A percentile compares a stretch with the other conserved stretches of the same genome.
Evolutionary conservation across 768 basidiomycete species (phyloP).

Genomic region (Xerocomus brunneocitrinus): DNA sequence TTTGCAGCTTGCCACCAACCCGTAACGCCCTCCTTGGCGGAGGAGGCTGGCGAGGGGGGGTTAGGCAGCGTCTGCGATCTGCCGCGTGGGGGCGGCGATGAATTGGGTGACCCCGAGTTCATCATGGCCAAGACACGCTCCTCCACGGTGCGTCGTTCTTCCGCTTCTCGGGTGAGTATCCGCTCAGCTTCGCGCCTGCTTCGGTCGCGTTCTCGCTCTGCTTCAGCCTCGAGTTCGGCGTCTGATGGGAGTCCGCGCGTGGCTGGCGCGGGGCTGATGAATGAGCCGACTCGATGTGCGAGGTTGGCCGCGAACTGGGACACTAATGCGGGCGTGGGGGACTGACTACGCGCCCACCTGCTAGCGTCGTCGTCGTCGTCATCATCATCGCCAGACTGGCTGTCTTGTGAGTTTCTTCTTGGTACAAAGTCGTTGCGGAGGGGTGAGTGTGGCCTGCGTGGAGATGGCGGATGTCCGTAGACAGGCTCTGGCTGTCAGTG

Average conservation of each 20-base stretch:
- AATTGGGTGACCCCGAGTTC: conserved; percentile 33
- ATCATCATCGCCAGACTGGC: conserved; percentile 41
- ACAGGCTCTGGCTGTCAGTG: conserved; percentile 42
- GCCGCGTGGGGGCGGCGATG: conserved; percentile 58
- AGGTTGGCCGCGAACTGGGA: conserved; percentile 70
- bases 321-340: conserved; percentile 59
- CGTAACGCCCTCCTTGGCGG: conserved; percentile 52
- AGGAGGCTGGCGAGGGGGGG: conserved; percentile 59
- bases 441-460: conserved; percentile 61
- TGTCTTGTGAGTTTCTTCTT: conserved; percentile 46
- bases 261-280: conserved; percentile 50
- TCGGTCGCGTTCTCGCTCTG: conserved; percentile 68
- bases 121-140: conserved; percentile 77
- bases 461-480: conserved; percentile 33
- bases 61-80: conserved; percentile 52
- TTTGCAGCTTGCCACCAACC: conserved; percentile 78
- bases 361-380: conserved; percentile 33
- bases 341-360: conserved; percentile 36
- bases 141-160: conserved; percentile 63
- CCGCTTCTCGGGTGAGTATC: conserved; percentile 68
- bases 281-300: conserved; percentile 66
- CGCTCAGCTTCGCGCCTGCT: conserved; percentile 75
- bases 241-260: conserved; percentile 55
- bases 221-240: conserved; percentile 79
- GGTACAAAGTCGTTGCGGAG: conserved; percentile 60